These are phyloP conservation scores for Ophiocordyceps sinensis DNA, from an alignment of 2,329 filamentous ascomycete species.

Conservation along the genomic window DNA sequence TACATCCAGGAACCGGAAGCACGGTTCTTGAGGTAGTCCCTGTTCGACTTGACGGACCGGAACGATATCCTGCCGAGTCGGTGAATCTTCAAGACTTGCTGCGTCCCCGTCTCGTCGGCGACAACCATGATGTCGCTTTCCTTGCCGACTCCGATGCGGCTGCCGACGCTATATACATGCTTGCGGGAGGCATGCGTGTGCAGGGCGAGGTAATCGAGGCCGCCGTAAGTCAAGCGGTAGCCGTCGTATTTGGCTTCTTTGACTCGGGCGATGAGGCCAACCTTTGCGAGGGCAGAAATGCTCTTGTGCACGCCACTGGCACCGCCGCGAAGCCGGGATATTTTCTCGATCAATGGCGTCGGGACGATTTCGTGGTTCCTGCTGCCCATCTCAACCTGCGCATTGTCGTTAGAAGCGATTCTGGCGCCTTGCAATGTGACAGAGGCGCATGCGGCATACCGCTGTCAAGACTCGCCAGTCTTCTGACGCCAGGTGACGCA, in stretches of 20 bases:
- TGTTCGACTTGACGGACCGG: conserved; percentile 86
- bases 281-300: conserved; percentile 86
- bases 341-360: conserved; percentile 71
- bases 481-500: conserved; percentile 82
- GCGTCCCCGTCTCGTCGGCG: conserved; percentile 60
- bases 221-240: conserved; percentile 91
- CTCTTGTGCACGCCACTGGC: conserved; percentile 67
- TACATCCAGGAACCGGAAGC: conserved; percentile 91
- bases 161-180: conserved; percentile 81
- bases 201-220: conserved; percentile 91
- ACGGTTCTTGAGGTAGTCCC: conserved; percentile 82
- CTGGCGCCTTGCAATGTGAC: not conserved
- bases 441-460: conserved; percentile 37
- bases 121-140: conserved; percentile 96
- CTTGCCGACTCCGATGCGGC: conserved; percentile 90
- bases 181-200: conserved; percentile 73
- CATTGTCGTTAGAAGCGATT: not conserved
- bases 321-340: conserved; percentile 67
- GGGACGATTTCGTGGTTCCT: conserved; percentile 97
- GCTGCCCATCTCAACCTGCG: conserved; percentile 78
- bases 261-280: conserved; percentile 76
- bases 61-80: conserved; percentile 92
- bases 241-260: conserved; percentile 97
- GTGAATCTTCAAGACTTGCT: conserved; percentile 89
- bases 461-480: conserved; percentile 93